Evolutionary conservation across 2,329 filamentous ascomycete species (phyloP), one percentile per base, ranked within the genome.

Genomic region (Ramichloridium luteum): DNA sequence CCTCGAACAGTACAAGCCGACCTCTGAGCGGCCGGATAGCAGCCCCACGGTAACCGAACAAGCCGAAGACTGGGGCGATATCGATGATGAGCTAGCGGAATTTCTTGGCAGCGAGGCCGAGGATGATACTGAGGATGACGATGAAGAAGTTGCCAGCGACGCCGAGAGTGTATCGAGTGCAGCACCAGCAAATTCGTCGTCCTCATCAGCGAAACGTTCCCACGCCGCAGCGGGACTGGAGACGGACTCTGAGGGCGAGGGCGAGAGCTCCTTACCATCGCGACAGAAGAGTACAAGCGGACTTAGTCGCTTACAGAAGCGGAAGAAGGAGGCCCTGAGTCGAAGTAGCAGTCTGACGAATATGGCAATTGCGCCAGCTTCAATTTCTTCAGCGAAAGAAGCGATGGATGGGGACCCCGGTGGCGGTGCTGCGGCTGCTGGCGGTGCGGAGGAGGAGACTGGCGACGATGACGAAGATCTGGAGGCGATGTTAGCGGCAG

Each of bases 61-160:
- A 6, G 51, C 55, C 8, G 58, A 61, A 4, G 59, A 61, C 22
- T 60, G 56, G 31, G 58, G 61, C 6, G 60, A 60, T 9, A 50
- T 59, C 2, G 76, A 84, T 42, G 75, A 80, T 36, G 84, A 92
- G 48, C 60, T 92, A 6, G 72, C 71, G 10, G 81, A 83, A 27
- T 86, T 90, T 44, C 59, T 90, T 43, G 70, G 68, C 6, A 60
- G 62, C 4, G 69, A 66, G 15, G 65, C 60, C 2, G 68, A 68
- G 1, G 63, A 61, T 16, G 66, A 67, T 35, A 62, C 60, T 34
- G 67, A 73, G 6, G 36, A 36, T 10, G 46, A 42, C 12, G 37
- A 36, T 25, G 35, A 36, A n/a, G n/a, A n/a, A n/a, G n/a, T n/a
- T n/a, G 11, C 10, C 8, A 45, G 36, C 12, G 48, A 49, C 25